Evolutionary conservation across 2,329 filamentous ascomycete species (phyloP).

Genomic region (Aspergillus uvarum): DNA sequence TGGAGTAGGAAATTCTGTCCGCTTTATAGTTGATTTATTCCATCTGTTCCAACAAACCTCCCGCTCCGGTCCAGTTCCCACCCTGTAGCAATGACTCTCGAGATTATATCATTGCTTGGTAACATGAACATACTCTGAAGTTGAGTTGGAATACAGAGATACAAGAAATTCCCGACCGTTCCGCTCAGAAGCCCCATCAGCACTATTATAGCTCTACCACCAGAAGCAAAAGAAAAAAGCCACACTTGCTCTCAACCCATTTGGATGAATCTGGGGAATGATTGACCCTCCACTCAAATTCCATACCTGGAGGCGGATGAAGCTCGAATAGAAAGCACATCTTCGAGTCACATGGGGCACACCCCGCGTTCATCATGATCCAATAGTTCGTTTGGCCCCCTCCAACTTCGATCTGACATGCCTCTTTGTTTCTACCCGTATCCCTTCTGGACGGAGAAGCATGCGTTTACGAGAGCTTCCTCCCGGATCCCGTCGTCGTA

Average conservation of each 20-base stretch:
- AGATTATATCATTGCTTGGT: constrained; percentile 13
- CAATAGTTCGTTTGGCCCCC: constrained; percentile 10
- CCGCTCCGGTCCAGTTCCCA: neutral
- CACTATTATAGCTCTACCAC: neutral
- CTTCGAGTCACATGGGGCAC: constrained; percentile 9
- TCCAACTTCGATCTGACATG: constrained; percentile 6
- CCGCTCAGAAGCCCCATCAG: neutral
- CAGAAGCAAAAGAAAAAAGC: neutral
- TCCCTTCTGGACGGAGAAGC: neutral
- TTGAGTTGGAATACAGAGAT: neutral
- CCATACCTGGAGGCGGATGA: constrained; percentile 17
- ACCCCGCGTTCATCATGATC: constrained; percentile 15
- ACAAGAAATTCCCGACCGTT: neutral
- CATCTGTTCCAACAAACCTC: neutral
- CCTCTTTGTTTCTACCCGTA: constrained; percentile 2
- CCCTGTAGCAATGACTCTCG: constrained; percentile 7
- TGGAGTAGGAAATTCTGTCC: neutral
- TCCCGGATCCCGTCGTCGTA: neutral
- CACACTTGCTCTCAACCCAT: neutral
- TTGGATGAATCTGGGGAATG: constrained; percentile 5
- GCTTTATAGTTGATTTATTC: neutral
- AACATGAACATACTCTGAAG: neutral
- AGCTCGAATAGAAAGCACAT: constrained; percentile 13
- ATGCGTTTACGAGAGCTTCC: neutral
- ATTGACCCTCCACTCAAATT: constrained; percentile 22